Evolutionary conservation across 2,329 filamentous ascomycete genomes (phyloP), one percentile per base, ranked within the genome.

Genomic region (Sporothrix brunneoviolacea): DNA sequence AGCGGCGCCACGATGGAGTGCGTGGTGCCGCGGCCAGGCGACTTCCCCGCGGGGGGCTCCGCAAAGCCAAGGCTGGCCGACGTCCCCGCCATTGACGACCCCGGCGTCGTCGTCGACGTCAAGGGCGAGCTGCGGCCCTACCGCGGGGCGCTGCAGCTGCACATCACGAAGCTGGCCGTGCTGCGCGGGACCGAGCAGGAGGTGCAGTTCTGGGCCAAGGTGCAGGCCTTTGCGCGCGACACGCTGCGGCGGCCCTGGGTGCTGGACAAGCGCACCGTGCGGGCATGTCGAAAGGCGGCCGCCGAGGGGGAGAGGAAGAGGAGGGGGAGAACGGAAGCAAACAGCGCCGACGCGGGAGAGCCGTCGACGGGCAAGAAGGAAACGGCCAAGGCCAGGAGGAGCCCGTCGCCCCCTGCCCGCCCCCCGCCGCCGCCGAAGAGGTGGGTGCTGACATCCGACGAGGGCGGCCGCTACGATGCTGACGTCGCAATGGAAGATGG

Each of bases 1-100:
- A 83, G 77, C 56, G 82, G 82, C 13, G 65, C 65, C 21, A 80
- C 75, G 51, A 76, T 84, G 19, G 75, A 83, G 53, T 75, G 72
- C 46, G 55, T 62, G 16, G 51, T 66, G 24, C 4, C 30, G 21
- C 4, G 7, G 16, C 15, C 35, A 6, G 24, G 6, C 24, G n/a
- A n/a, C n/a, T 6, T 10, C 24, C 24, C 6, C 24, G 24, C 10
- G 24, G 6, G 24, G 24, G 24, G 6, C 24, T 28, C 24, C 24
- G 24, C 24, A 15, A 16, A 27, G 36, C n/a, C n/a, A n/a, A n/a
- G n/a, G n/a, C n/a, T n/a, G n/a, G n/a, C n/a, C n/a, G n/a, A n/a
- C 15, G 21, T 37, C 10, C 39, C 44, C 28, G 8, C 22, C 18
- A 9, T 10, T 16, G 9, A 22, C 24, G 4, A 8, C 15, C 33